Conservation (phyloP, 1,284 basidiomycete genomes). For the Trichosporon ovoides region DNA sequence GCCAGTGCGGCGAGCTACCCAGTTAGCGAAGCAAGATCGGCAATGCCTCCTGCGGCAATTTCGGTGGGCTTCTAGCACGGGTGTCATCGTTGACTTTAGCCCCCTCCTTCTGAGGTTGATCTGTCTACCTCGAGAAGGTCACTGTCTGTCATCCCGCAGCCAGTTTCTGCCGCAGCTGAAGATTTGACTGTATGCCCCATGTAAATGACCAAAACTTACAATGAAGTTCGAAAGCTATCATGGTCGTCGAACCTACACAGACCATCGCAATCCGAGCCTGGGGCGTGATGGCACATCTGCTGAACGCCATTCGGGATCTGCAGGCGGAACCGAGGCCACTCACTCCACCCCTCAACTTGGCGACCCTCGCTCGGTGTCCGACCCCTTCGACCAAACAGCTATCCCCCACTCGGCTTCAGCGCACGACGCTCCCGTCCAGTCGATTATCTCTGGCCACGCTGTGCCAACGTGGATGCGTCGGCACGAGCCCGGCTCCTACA, state of each 20-base stretch:
- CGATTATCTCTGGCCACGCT: too few species aligned
- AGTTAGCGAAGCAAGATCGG: neutral
- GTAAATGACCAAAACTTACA: too few species aligned
- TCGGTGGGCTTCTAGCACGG: neutral
- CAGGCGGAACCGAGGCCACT: neutral
- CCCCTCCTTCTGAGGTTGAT: neutral
- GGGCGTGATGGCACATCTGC: neutral
- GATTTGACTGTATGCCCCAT: neutral
- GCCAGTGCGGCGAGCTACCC: neutral
- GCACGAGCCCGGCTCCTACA: neutral
- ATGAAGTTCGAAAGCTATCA: neutral
- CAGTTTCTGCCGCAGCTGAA: neutral
- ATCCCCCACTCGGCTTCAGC: too few species aligned
- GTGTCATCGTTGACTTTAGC: too few species aligned
- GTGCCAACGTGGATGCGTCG: neutral
- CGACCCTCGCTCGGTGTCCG: too few species aligned
- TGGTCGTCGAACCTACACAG: neutral
- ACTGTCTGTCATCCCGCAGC: neutral
- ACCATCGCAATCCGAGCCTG: neutral
- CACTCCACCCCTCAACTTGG: neutral
- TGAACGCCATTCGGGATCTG: too few species aligned
- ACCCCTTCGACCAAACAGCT: too few species aligned
- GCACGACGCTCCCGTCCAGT: too few species aligned
- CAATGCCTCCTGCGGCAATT: neutral
- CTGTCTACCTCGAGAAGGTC: neutral